Percentiles rank a stretch among this genome's conserved stretches.
phyloP scores from a whole-genome alignment of 139 green algal genomes.

The Spirogloea muscicola region DNA sequence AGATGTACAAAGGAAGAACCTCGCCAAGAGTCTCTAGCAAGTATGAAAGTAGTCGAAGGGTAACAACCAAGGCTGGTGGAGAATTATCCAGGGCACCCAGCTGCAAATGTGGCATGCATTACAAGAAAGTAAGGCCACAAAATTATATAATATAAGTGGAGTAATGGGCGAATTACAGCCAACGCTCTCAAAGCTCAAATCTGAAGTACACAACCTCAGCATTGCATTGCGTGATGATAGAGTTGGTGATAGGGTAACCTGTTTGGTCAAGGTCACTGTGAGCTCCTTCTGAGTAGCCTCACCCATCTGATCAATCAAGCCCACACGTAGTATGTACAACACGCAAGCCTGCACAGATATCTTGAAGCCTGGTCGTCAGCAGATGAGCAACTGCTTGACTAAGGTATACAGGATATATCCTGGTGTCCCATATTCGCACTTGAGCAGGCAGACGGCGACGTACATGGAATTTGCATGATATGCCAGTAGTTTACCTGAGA shows the following conservation, averaged over 20 bases:
- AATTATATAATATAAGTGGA: no score
- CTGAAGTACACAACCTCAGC: background rate
- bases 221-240: background rate
- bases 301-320: slow-evolving; percentile 66
- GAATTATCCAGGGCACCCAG: slow-evolving; percentile 20
- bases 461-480: no score
- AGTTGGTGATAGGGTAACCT: slow-evolving; percentile 43
- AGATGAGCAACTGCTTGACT: no score
- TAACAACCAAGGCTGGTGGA: slow-evolving; percentile 56
- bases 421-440: no score
- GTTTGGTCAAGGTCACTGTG: slow-evolving; percentile 54
- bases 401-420: no score
- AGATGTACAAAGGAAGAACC: slow-evolving; percentile 47
- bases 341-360: slow-evolving; percentile 54
- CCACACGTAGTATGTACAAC: slow-evolving; percentile 74
- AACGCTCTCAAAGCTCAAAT: no score
- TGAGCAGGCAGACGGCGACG: no score
- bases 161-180: no score
- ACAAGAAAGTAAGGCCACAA: no score
- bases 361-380: no score
- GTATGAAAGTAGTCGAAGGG: slow-evolving; percentile 62
- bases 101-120: no score
- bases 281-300: slow-evolving; percentile 67
- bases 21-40: slow-evolving; percentile 76
- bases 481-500: no score